Base-by-base conservation (phyloP, 1,284 basidiomycete species). In the Microbotryomycetes sp. region DNA sequence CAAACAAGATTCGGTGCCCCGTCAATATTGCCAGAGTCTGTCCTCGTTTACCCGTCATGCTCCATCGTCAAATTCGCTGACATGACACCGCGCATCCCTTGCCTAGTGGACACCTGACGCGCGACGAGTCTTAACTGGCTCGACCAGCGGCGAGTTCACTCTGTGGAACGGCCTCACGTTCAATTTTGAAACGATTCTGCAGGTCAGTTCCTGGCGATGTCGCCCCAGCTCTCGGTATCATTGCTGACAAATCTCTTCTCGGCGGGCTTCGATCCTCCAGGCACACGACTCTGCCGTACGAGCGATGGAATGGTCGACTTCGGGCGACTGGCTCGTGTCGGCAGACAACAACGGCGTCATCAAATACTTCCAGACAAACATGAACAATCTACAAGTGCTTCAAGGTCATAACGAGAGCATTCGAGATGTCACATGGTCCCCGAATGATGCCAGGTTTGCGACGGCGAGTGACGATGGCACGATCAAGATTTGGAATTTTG, bases 91-190 rank as follows among this genome's bases (percentile, higher is more conserved):
- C 49, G n/a, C 12, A 22, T 30, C 14, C 19, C 45, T 16, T 42
- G 12, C 47, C 48, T 68, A 94, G 89, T 98, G 93, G 92, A 97
- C 92, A 30, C 94, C 94, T 0, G 94, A 97, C 77, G 91, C 87
- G 49, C 82, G 94, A 26, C 85, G 94, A 5, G 81, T 97, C 29
- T 79, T 98, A 49, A 98, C 96, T 0, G 94, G 94, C 26, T 93
- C 92, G 19, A 92, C 92, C 29, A 92, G 88, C 69, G 96, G 96
- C 58, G 94, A 98, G 77, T 97, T 98, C 77, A 97, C 94, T 0
- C 83, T 98, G 5, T 98, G 96, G 94, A 98, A 98, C 73, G 94
- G 93, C 22, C 81, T 96, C 31, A 97, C 94, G 0, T 98, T 97
- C 84, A 97, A 98, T 79, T 98, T 98, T 75, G 94, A 98, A 76